Evolutionary conservation across 345 rosid species (phyloP).

Genomic region (Eucalyptus microcorys): DNA sequence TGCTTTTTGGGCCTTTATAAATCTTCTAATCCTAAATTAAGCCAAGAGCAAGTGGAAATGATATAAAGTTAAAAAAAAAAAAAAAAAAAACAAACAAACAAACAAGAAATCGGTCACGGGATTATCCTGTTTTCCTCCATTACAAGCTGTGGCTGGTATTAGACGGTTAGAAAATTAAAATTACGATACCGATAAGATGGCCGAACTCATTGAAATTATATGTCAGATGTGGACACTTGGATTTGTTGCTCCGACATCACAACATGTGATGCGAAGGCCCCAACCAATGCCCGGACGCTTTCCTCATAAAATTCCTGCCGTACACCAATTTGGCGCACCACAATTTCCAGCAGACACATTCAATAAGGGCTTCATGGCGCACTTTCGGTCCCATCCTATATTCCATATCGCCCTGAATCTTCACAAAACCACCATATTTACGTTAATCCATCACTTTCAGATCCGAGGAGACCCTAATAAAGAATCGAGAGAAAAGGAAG

Average conservation of each 20-base stretch:
- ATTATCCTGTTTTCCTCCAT: too few relatives aligned
- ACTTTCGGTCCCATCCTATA: too few relatives aligned
- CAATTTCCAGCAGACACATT: not conserved
- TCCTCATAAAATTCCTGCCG: not conserved
- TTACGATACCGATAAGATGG: too few relatives aligned
- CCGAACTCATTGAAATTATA: not conserved
- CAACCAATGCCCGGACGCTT: not conserved
- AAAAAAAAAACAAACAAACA: too few relatives aligned
- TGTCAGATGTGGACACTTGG: not conserved
- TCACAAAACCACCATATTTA: not conserved
- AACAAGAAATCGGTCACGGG: rapidly evolving
- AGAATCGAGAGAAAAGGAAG: not conserved
- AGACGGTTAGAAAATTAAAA: too few relatives aligned
- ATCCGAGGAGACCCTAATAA: not conserved
- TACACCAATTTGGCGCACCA: not conserved
- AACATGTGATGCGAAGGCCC: not conserved
- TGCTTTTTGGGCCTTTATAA: too few relatives aligned
- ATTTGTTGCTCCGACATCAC: not conserved
- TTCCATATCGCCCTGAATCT: not conserved
- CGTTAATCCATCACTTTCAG: not conserved
- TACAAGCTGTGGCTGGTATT: too few relatives aligned
- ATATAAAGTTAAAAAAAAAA: too few relatives aligned
- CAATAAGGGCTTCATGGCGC: not conserved
- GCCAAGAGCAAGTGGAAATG: too few relatives aligned
- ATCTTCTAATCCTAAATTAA: too few relatives aligned